These are phyloP conservation scores for Trichomonas vaginalis DNA, from an alignment of 208 protist genomes.

Conservation along the genomic window DNA sequence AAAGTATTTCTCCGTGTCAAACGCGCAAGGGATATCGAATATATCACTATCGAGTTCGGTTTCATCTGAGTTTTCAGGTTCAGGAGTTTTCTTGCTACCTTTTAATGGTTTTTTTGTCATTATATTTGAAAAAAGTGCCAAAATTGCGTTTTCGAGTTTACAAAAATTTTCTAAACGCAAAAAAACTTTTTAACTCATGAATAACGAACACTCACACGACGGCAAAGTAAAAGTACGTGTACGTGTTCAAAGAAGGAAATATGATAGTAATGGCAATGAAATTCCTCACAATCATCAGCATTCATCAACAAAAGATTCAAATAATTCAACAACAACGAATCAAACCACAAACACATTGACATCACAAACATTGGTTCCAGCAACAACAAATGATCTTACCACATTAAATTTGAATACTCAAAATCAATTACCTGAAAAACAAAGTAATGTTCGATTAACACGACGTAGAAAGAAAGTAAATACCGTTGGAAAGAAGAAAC, in stretches of 20 bases:
- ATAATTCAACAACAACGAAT: neutral
- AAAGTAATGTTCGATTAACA: neutral
- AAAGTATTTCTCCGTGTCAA: no score
- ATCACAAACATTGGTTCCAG: neutral
- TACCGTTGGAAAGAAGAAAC: neutral
- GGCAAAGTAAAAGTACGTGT: neutral
- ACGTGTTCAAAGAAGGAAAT: neutral
- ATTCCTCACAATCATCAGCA: neutral
- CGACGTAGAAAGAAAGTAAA: neutral
- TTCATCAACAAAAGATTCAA: neutral
- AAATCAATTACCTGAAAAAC: neutral
- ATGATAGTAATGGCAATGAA: neutral
- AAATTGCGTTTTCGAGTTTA: no score
- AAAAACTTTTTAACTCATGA: neutral
- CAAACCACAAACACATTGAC: neutral
- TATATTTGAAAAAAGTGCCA: no score
- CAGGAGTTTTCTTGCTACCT: no score
- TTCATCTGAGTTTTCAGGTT: no score
- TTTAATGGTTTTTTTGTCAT: no score
- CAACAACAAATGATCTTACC: neutral
- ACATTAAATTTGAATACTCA: neutral
- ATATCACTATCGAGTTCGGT: no score
- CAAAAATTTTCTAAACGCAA: neutral
- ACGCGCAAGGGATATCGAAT: no score
- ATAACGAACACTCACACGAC: neutral